Evolutionary conservation across 2,329 filamentous ascomycete species (phyloP), one percentile per base, ranked within the genome.

Genomic region (Colletotrichum chlorophyti): DNA sequence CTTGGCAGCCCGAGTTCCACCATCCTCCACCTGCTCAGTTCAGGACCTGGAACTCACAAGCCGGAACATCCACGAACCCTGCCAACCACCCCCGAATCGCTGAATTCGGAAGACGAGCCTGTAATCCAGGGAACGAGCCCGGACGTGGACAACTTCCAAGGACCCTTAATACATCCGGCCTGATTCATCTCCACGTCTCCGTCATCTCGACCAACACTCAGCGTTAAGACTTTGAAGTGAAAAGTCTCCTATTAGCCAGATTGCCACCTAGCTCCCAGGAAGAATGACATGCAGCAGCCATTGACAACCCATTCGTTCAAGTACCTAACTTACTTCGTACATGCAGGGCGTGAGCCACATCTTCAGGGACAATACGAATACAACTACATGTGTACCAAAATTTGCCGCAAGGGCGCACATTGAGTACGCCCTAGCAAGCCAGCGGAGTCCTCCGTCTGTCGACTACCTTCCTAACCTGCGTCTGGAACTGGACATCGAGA

Each of bases 1-100:
- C 55, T 59, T 40, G 31, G 37, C 38, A 40, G 46, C 55, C 54
- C 42, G 15, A 12, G 31, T 37, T 37, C 43, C 31, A 59, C 51
- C 31, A 23, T 45, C 55, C 55, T 55, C 55, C 42, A 31, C 26
- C 41, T n/a, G n/a, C n/a, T n/a, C n/a, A 45, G 43, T 59, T 23
- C 51, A 54, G 15, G 43, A 51, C 51, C 37, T 43, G 38, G 38
- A 21, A 43, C 24, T 31, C 51, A 15, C 49, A 32, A 32, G 17
- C 31, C 15, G 31, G 32, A 47, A 15, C 9, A 35, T 21, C 43
- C 24, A 49, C 15, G 37, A 59, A 43, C 50, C 55, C 51, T 59
- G 55, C 19, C n/a, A n/a, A n/a, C n/a, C n/a, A n/a, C n/a, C n/a
- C 35, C 32, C 12, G 12, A 38, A 14, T 48, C 42, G 37, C 55